Base-by-base conservation (phyloP, 805 yeast species). In the Kuraishia ogatae region DNA sequence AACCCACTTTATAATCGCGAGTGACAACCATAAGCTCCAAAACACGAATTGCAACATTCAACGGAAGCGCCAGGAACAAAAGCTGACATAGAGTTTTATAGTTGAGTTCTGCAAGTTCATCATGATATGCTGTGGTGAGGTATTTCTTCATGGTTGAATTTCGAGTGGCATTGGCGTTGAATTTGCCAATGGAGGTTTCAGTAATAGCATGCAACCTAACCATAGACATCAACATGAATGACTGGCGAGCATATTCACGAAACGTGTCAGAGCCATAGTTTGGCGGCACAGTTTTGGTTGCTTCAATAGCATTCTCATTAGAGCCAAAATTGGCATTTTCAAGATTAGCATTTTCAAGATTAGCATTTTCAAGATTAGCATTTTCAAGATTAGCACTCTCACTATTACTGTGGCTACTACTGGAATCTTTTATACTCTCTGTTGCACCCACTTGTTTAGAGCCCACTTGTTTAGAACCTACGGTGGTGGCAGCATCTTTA, bases 1-100 rank as follows among this genome's bases (percentile, higher is more conserved):
- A 65, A 21, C 75, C 58, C 2, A 74, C 61, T 59, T 74, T 77
- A 61, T 78, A 75, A 55, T 68, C 66, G 19, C 35, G 24, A 10
- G 50, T 28, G 43, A 52, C 48, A 10, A 69, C 53, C 11, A 70
- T 51, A 28, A 70, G 51, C 46, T 62, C 62, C 46, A 66, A 53
- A 2, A 63, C 51, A 53, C 63, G 62, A 50, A 58, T 55, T 15
- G 28, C 22, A 50, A 19, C 24, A 13, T 4, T 10, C 47, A 2
- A 22, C 47, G 50, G 49, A 17, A 49, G 28, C 17, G 21, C 24
- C 51, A 23, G 35, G 15, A 23, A 24, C 28, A 49, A 11, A 10
- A 49, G 17, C 35, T 24, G 29, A 15, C 10, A n/a, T 5, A 49
- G 11, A 8, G 35, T n/a, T n/a, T 20, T 20, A 26, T 22, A 49